Evolutionary conservation across 352 stramenopile species (phyloP).

Genomic region (Pythium angustatum): DNA sequence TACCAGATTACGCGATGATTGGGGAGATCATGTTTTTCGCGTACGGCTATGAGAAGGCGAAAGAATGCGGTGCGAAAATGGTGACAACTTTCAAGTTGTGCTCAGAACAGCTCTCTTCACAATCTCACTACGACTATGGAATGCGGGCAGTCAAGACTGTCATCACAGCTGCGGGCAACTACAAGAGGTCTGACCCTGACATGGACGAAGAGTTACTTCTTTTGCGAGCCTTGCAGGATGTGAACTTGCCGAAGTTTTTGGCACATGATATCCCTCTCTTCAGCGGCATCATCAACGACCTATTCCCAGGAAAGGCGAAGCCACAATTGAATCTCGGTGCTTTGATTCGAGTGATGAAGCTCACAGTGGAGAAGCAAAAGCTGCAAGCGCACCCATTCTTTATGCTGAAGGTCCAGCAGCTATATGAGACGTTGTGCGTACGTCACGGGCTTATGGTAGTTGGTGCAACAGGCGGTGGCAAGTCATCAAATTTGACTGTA

Average conservation of each 20-base stretch:
- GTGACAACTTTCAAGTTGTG: slow-evolving; percentile 96
- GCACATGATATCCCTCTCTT: slow-evolving; percentile 95
- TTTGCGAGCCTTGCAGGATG: slow-evolving; percentile 91
- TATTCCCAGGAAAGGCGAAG: slow-evolving; percentile 91
- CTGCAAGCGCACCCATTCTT: slow-evolving; percentile 92
- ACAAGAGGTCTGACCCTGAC: slow-evolving; percentile 92
- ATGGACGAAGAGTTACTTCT: slow-evolving; percentile 93
- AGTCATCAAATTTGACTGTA: slow-evolving; percentile 87
- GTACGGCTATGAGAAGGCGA: slow-evolving; percentile 93
- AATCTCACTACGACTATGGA: slow-evolving; percentile 97
- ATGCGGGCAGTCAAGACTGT: slow-evolving; percentile 96
- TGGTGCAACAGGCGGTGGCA: slow-evolving; percentile 91
- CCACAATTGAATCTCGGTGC: slow-evolving; percentile 91
- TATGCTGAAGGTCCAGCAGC: slow-evolving; percentile 91
- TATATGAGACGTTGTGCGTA: slow-evolving; percentile 95
- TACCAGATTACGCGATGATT: slow-evolving; percentile 95
- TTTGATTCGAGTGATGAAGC: slow-evolving; percentile 84
- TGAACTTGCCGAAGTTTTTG: slow-evolving; percentile 96
- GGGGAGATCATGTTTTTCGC: slow-evolving; percentile 97
- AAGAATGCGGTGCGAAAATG: slow-evolving; percentile 94
- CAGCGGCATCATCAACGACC: slow-evolving; percentile 92
- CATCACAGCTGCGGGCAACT: slow-evolving; percentile 93
- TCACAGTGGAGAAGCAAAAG: slow-evolving; percentile 79
- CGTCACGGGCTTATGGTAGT: slow-evolving; percentile 96
- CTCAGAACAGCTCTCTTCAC: slow-evolving; percentile 93